Evolutionary conservation across 164 flowering plant species (phyloP).

Genomic region (Aristolochia contorta): DNA sequence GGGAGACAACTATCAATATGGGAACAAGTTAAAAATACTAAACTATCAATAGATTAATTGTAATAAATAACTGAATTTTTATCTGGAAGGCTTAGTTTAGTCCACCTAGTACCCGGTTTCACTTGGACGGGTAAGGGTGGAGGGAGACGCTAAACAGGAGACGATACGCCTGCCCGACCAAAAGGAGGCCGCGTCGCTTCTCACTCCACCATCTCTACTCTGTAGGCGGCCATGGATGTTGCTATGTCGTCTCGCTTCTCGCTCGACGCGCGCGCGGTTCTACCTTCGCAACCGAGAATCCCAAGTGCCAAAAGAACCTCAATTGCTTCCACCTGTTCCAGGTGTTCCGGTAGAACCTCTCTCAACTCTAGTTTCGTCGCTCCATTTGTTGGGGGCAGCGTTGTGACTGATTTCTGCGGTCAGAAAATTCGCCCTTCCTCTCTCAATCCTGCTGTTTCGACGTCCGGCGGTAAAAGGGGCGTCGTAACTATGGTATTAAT

Average conservation of each 20-base stretch:
- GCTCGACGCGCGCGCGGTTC: conserved; percentile 17
- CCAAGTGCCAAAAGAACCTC: conserved; percentile 10
- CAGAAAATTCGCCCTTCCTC: conserved; percentile 39
- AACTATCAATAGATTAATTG: too few relatives aligned
- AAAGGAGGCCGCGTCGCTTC: neutral
- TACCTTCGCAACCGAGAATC: conserved; percentile 11
- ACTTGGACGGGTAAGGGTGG: neutral
- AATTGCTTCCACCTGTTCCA: conserved; percentile 2
- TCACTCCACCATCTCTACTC: neutral
- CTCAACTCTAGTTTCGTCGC: conserved; percentile 31
- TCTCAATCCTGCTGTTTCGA: conserved; percentile 10
- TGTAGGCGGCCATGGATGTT: conserved; percentile 27
- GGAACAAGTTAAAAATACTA: too few relatives aligned
- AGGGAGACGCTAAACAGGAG: neutral
- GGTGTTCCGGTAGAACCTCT: conserved; percentile 22
- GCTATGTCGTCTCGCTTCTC: conserved; percentile 37
- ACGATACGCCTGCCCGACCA: neutral
- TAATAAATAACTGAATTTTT: too few relatives aligned
- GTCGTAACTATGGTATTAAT: conserved; percentile 72
- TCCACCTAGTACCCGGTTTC: too few relatives aligned
- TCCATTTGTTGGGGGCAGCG: conserved; percentile 45
- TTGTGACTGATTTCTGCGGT: conserved; percentile 44
- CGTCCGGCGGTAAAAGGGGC: conserved; percentile 42
- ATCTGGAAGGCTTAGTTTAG: too few relatives aligned
- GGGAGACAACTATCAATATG: too few relatives aligned